Evolutionary conservation across 2,329 filamentous ascomycete genomes (phyloP).

Genomic region (Anthostomella pinea): DNA sequence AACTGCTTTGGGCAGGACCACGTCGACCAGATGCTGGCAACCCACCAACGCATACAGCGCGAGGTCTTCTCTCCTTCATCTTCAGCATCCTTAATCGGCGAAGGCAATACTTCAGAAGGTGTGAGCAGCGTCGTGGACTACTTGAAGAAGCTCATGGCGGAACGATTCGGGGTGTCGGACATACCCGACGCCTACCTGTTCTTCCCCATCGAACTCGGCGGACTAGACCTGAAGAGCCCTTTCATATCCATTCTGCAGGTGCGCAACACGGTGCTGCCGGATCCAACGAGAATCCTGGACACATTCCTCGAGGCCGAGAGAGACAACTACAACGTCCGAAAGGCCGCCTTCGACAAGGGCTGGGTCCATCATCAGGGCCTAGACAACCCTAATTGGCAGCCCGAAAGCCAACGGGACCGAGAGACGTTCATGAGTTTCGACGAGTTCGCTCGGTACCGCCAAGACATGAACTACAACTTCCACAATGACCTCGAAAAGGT

Average conservation of each 20-base stretch:
- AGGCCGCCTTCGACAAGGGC: constrained; percentile 34
- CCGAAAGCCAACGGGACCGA: constrained; percentile 28
- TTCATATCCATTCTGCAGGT: constrained; percentile 43
- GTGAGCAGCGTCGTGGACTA: constrained; percentile 50
- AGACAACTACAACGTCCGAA: constrained; percentile 33
- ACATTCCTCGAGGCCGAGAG: constrained; percentile 34
- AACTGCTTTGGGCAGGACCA: constrained; percentile 52
- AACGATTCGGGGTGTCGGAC: constrained; percentile 47
- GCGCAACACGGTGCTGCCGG: constrained; percentile 30
- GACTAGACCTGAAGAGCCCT: constrained; percentile 45
- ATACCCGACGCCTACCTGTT: constrained; percentile 47
- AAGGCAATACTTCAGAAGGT: constrained; percentile 10
- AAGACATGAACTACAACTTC: constrained; percentile 20
- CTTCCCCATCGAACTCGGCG: constrained; percentile 44
- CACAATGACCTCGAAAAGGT: constrained; percentile 27
- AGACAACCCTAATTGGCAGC: constrained; percentile 27
- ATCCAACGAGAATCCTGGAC: constrained; percentile 27
- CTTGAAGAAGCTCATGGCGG: constrained; percentile 49
- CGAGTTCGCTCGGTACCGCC: constrained; percentile 41
- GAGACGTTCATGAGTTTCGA: constrained; percentile 43
- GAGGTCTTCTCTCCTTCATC: constrained; percentile 41
- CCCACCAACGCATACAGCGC: constrained; percentile 47
- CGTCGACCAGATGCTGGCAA: constrained; percentile 50
- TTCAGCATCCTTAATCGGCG: constrained; percentile 13
- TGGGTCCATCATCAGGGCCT: constrained; percentile 12